A percentile compares a stretch with the other conserved stretches of the same genome.
Conservation (phyloP, 2,329 filamentous ascomycete species). For the Fusarium sp. region DNA sequence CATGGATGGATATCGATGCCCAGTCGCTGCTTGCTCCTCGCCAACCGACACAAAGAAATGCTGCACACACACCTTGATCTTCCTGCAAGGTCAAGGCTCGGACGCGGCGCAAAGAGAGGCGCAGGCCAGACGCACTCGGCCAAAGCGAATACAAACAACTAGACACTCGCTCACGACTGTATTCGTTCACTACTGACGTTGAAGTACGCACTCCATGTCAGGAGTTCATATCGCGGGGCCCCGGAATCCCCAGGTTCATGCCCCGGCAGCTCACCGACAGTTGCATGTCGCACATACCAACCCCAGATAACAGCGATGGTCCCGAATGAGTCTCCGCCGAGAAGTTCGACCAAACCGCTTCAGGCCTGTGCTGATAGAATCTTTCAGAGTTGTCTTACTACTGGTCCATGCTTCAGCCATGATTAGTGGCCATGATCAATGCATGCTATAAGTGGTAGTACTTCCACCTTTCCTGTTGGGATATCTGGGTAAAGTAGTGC, state of each 20-base stretch:
- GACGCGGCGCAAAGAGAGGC: neutral
- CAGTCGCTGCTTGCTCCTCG: neutral
- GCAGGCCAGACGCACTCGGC: neutral
- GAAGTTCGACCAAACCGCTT: constrained; percentile 1
- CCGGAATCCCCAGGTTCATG: constrained; percentile 37
- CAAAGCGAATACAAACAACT: neutral
- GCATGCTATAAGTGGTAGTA: neutral
- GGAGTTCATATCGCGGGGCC: constrained; percentile 44
- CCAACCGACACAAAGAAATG: constrained; percentile 23
- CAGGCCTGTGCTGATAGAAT: neutral
- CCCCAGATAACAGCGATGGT: neutral
- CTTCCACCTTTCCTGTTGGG: neutral
- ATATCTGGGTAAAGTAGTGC: neutral
- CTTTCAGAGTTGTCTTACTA: neutral
- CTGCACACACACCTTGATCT: neutral
- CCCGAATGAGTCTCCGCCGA: neutral
- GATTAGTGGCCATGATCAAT: neutral
- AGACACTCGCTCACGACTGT: neutral
- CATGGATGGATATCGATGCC: constrained; percentile 3
- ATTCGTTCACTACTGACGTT: neutral
- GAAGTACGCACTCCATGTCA: neutral
- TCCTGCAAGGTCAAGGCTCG: neutral
- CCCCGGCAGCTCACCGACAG: constrained; percentile 40
- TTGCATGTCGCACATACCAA: constrained; percentile 22
- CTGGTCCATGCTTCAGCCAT: neutral